Base-by-base conservation (phyloP, 164 flowering plant genomes). In the Vitis amurensis region DNA sequence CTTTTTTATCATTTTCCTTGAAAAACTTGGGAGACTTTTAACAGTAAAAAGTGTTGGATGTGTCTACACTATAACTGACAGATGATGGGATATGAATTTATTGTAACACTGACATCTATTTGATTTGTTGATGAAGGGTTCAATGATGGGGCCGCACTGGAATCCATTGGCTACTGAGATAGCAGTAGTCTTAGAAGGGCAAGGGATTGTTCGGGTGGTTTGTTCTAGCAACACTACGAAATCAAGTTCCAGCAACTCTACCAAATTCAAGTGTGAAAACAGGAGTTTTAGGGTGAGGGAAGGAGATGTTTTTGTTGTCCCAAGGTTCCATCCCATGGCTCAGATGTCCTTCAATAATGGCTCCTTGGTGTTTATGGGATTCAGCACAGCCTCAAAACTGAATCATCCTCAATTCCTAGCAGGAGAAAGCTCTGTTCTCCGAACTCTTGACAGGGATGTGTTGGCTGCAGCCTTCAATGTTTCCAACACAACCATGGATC, bases 101-200 rank as follows among this genome's bases (percentile, higher is more conserved):
- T 57, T 14, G 27, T 19, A 15, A 15, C 5, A 57, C 14, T 1
- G 11, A 3, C 10, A 1, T 19, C 12, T 47, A 47, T 27, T 11
- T 57, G 47, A 9, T 61, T 3, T 67, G 56, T 37, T 4, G 30
- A 19, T 58, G 59, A 48, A 91, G 98, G 94, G 89, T 10, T 81
- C 96, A 3, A 93, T 95, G 99, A 88, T 93, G 96, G 98, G 85
- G 55, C 98, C 97, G 3, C 99, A 95, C 64, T 92, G 97, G 98
- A 95, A 95, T 72, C 96, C 97, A n/a, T 73, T 30, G 77, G 97
- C 90, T 0, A 85, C 85, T 0, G 98, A 92, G 83, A 78, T 89
- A 56, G 78, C 87, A 1, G 51, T 93, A 11, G 99, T 86, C 16
- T 63, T 84, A 9, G 70, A 88, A 12, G 99, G 99, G 49, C 68